Base-by-base conservation (phyloP, 2,329 filamentous ascomycete species). In the Trichothecium sympodiale region DNA sequence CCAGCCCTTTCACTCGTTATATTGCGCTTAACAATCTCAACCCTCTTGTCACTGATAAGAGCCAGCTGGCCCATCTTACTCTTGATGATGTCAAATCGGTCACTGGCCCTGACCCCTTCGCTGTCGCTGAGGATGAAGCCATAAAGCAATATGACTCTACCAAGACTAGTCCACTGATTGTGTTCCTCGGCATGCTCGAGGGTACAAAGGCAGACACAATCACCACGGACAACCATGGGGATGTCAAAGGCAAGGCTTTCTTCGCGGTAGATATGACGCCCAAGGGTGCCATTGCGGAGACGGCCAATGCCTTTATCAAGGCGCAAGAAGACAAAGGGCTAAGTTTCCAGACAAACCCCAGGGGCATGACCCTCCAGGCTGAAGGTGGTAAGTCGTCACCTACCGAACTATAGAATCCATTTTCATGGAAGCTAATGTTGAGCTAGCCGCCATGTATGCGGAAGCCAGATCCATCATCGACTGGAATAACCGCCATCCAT, bases 401-500 rank as follows among this genome's bases (percentile, higher is more conserved):
- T 13, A 42, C 30, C 20, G 10, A 25, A 25, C 7, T 39, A 14
- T 34, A 18, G 7, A n/a, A n/a, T n/a, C n/a, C n/a, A n/a, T n/a
- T n/a, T n/a, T n/a, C n/a, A n/a, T n/a, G n/a, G n/a, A n/a, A n/a
- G n/a, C n/a, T n/a, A n/a, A n/a, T n/a, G n/a, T 25, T 25, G 6
- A 6, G 10, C 13, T 42, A 91, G 91, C 88, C 40, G 86, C 88
- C 34, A 83, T 94, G 31, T 94, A 87, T 47, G 89, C 86, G 12
- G 85, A 94, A 59, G 84, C 87, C 7, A 79, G 89, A 37, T 83
- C 87, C 31, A 69, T 95, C 17, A 67, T 93, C 26, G 91, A 96
- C 63, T 98, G 91, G 91, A 96, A 98, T 61, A 70, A 70, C 17
- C 82, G 89, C 35, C 94, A 94, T 60, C 83, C 81, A 20, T 98